Base-by-base conservation (phyloP, 2,329 filamentous ascomycete species). In the Gaeumannomyces tritici region DNA sequence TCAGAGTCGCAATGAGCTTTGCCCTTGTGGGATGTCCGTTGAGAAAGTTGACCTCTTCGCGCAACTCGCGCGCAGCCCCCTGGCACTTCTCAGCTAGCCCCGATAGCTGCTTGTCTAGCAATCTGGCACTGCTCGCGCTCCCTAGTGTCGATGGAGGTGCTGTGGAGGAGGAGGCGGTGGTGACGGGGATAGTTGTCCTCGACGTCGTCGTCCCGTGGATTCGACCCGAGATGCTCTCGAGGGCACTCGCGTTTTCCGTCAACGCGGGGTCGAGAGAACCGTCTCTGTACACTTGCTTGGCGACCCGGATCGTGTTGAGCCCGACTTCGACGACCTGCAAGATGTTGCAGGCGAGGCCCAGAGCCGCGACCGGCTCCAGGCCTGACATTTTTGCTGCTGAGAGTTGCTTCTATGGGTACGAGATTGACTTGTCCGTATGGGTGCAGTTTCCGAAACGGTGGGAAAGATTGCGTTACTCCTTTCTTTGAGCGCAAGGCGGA, bases 271-370 rank as follows among this genome's bases (percentile, higher is more conserved):
- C 60, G 28, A 56, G 59, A 18, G 24, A 15, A 7, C 59, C 27
- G 18, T 31, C 64, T 7, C 65, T 57, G 55, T 70, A 70, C 5
- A 70, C 59, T 2, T 55, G 42, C 55, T 65, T 67, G 54, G 57
- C 65, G 29, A 69, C 35, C 1, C 31, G 29, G 24, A 66, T 57
- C 1, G 64, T 65, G 24, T 69, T 66, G 13, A 57, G 64, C 0
- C 63, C 67, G 24, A 67, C 65, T 26, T 60, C 64, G 31, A 70
- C 66, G 35, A 68, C 61, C 31, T 70, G 66, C 33, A 71, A 63
- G 13, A 69, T 67, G 64, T 68, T 68, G 64, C 67, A 68, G n/a
- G 67, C 68, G 8, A 70, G 55, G 57, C 68, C 64, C 12, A 70
- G 61, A 18, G 65, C 66, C 33, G 57, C 31, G 21, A 59, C 31